A percentile compares a stretch with the other conserved stretches of the same genome.
Evolutionary conservation across 345 rosid genomes (phyloP).

Genomic region (Clausena lansium): DNA sequence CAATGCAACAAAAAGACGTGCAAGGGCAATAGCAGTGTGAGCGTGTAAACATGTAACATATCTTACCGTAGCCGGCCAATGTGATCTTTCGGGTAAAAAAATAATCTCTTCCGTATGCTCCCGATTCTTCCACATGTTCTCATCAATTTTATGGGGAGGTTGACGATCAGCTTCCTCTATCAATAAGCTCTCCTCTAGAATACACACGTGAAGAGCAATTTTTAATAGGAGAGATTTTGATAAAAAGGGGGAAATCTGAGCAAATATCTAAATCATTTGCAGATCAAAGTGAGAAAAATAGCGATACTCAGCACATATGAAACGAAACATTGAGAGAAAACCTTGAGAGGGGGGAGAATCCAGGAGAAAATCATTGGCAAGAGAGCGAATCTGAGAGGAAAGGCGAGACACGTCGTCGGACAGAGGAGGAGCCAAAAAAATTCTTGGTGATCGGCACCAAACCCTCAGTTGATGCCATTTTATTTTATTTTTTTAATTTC

Average conservation of each 20-base stretch:
- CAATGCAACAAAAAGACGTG: background rate
- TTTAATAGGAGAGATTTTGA: background rate
- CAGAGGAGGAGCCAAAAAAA: conserved; percentile 69
- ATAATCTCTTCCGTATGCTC: conserved; percentile 86
- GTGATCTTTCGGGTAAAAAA: conserved; percentile 62
- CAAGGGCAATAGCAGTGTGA: background rate
- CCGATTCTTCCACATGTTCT: conserved; percentile 96
- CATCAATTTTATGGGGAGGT: conserved; percentile 89
- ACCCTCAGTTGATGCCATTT: conserved; percentile 81
- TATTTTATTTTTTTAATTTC: no score
- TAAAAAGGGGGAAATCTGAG: background rate
- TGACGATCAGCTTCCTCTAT: conserved; percentile 55
- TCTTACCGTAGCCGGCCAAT: conserved; percentile 64
- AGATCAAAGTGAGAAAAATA: background rate
- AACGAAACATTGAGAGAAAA: conserved; percentile 14
- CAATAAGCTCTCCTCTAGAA: conserved; percentile 53
- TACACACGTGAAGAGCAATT: background rate
- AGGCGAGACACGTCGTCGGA: conserved; percentile 66
- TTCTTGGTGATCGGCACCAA: conserved; percentile 80
- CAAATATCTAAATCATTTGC: background rate
- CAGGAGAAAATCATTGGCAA: conserved; percentile 48
- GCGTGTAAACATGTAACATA: background rate
- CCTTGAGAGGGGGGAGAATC: conserved; percentile 64
- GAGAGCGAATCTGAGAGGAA: conserved; percentile 61
- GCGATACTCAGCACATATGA: background rate